Percentiles rank a stretch among this genome's conserved stretches.
Conservation (phyloP, 2,329 filamentous ascomycete species). For the Clarireedia sp. region DNA sequence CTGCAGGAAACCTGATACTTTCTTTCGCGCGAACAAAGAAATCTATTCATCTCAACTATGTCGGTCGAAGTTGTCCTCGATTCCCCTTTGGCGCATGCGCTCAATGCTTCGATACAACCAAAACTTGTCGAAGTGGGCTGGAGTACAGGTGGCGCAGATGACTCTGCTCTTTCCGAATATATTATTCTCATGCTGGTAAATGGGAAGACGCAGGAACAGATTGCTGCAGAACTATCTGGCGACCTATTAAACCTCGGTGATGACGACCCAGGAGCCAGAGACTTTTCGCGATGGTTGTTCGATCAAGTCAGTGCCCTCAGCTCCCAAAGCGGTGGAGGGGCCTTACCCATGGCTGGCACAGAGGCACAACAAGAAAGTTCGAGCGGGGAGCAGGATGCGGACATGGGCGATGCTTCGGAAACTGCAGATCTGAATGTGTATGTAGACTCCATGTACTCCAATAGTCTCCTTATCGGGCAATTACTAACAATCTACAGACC, state of each 20-base stretch:
- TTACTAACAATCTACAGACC: constrained; percentile 54
- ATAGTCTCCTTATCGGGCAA: constrained; percentile 1
- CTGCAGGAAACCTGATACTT: neutral
- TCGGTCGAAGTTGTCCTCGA: constrained; percentile 67
- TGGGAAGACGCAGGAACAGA: constrained; percentile 84
- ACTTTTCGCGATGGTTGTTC: constrained; percentile 92
- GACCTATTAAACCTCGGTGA: constrained; percentile 77
- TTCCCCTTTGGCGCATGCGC: constrained; percentile 75
- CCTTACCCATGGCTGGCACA: constrained; percentile 3
- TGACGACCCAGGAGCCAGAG: constrained; percentile 72
- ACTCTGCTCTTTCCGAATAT: constrained; percentile 84
- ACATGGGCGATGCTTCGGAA: constrained; percentile 56
- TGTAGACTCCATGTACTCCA: constrained; percentile 28
- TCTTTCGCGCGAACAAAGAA: constrained; percentile 11
- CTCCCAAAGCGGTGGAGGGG: constrained; percentile 45
- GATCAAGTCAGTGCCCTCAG: constrained; percentile 67
- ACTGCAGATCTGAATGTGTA: constrained; percentile 49
- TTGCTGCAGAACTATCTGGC: constrained; percentile 77
- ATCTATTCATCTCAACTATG: constrained; percentile 45
- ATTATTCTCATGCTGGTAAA: constrained; percentile 96
- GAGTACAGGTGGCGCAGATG: constrained; percentile 69
- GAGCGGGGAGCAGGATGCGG: constrained; percentile 52
- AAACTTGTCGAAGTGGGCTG: constrained; percentile 92
- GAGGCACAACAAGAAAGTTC: constrained; percentile 47
- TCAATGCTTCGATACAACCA: constrained; percentile 75